phyloP scores from a whole-genome alignment of 2,329 filamentous ascomycete species.

The Colletotrichum orbiculare region DNA sequence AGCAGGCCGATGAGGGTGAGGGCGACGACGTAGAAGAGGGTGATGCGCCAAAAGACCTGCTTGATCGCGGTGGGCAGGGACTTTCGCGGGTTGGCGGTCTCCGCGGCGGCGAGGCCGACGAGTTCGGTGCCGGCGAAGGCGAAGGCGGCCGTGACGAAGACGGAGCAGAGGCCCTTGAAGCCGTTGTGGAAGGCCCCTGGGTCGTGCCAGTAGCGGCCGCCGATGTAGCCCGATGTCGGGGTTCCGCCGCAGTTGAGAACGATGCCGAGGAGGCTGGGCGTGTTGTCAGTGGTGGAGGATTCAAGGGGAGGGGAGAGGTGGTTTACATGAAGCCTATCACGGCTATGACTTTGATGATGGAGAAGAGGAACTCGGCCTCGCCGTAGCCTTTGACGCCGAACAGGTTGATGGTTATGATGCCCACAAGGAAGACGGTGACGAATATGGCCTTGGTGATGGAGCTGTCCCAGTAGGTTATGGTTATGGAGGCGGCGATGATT shows the following conservation, averaged over 20 bases:
- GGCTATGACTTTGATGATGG: constrained; percentile 85
- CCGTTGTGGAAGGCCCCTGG: constrained; percentile 89
- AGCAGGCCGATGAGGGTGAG: constrained; percentile 84
- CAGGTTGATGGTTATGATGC: constrained; percentile 85
- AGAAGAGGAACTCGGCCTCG: constrained; percentile 89
- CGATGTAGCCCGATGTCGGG: constrained; percentile 79
- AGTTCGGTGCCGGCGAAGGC: constrained; percentile 81
- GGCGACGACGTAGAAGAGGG: constrained; percentile 88
- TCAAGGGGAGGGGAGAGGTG: constrained; percentile 31
- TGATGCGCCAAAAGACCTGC: constrained; percentile 95
- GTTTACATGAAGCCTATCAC: constrained; percentile 88
- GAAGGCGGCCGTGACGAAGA: constrained; percentile 82
- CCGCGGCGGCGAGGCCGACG: constrained; percentile 80
- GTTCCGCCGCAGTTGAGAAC: constrained; percentile 87
- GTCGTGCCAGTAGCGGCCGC: constrained; percentile 78
- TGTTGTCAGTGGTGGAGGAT: not conserved
- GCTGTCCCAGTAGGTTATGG: constrained; percentile 82
- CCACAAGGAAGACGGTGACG: constrained; percentile 81
- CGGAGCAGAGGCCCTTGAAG: constrained; percentile 84
- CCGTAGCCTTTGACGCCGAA: constrained; percentile 91
- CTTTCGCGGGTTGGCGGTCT: constrained; percentile 82
- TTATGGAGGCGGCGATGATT: constrained; percentile 87
- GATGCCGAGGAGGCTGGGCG: constrained; percentile 79
- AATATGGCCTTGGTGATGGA: constrained; percentile 76
- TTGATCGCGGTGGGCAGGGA: constrained; percentile 88